phyloP scores from a whole-genome alignment of 1,284 basidiomycete genomes.

The Rhizopogon parksii region DNA sequence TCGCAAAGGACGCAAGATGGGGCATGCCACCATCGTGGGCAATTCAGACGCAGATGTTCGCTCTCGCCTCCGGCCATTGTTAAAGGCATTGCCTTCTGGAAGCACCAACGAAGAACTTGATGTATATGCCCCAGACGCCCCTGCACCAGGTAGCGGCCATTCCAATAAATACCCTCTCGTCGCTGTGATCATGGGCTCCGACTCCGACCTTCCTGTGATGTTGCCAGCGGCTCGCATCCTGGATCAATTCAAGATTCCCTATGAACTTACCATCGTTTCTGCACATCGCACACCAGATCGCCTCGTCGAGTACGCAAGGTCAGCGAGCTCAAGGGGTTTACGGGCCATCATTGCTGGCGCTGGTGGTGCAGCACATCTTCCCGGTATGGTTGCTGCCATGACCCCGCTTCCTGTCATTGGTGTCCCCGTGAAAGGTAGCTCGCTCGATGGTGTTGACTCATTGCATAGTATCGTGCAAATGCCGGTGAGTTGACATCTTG shows the following conservation, averaged over 20 bases:
- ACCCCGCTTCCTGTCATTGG: conserved; percentile 92
- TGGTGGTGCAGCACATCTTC: conserved; percentile 94
- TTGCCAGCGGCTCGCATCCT: conserved; percentile 84
- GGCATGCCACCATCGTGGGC: conserved; percentile 91
- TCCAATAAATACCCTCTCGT: conserved; percentile 76
- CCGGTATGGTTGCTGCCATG: conserved; percentile 97
- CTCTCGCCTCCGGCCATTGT: conserved; percentile 61
- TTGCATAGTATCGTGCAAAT: conserved; percentile 98
- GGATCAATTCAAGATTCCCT: conserved; percentile 77
- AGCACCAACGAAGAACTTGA: conserved; percentile 49
- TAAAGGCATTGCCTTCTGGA: conserved; percentile 56
- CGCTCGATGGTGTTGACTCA: conserved; percentile 93
- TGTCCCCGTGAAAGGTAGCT: conserved; percentile 93
- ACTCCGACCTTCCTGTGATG: conserved; percentile 96
- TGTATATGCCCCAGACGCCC: conserved; percentile 45
- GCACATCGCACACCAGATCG: conserved; percentile 93
- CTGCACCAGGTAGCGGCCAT: conserved; percentile 40
- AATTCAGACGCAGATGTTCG: conserved; percentile 75
- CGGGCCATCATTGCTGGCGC: conserved; percentile 90
- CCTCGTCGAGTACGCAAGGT: conserved; percentile 77
- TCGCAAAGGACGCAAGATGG: conserved; percentile 94
- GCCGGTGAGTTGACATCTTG: conserved; percentile 61
- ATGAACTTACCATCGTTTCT: conserved; percentile 93
- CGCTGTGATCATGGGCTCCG: conserved; percentile 97
- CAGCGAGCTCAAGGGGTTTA: conserved; percentile 70